Evolutionary conservation across 192 early-diverging fungal genomes (phyloP).

Genomic region (Coemansia umbellata): DNA sequence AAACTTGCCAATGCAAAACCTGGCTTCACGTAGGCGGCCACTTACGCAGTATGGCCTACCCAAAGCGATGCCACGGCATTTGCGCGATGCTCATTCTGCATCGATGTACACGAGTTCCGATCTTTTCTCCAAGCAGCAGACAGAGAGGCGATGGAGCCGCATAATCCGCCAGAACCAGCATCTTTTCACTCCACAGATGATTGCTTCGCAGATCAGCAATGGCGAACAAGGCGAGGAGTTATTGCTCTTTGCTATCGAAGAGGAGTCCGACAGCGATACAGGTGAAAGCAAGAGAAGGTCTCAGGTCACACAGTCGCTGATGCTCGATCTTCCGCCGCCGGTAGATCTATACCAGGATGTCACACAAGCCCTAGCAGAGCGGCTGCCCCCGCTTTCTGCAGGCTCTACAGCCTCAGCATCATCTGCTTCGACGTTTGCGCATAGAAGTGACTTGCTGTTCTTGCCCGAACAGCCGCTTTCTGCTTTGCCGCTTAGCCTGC

Average conservation of each 20-base stretch:
- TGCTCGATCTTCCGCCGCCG: conserved; percentile 33
- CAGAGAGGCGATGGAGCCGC: conserved; percentile 44
- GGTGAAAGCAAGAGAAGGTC: not conserved
- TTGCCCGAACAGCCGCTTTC: conserved; percentile 14
- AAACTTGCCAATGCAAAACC: no score
- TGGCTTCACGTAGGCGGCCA: no score
- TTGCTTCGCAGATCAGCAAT: conserved; percentile 5
- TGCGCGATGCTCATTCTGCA: conserved; percentile 3
- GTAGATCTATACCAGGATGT: conserved; percentile 42
- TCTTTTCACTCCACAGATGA: conserved; percentile 18
- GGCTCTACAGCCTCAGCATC: conserved; percentile 20
- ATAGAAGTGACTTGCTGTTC: conserved; percentile 4
- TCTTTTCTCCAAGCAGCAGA: conserved; percentile 29
- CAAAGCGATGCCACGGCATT: not conserved
- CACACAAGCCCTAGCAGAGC: conserved; percentile 39
- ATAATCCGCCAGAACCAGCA: conserved; percentile 49
- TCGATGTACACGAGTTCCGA: conserved; percentile 22
- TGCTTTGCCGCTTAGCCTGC: conserved; percentile 3
- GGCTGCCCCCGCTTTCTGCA: conserved; percentile 24
- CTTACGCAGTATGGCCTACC: conserved; percentile 2
- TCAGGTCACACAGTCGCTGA: conserved; percentile 17
- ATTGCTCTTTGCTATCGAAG: not conserved
- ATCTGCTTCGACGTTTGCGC: conserved; percentile 20
- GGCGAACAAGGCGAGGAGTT: not conserved
- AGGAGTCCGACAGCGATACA: not conserved